Base-by-base conservation (phyloP, 2,329 filamentous ascomycete species). In the Aspergillus costaricaensis region DNA sequence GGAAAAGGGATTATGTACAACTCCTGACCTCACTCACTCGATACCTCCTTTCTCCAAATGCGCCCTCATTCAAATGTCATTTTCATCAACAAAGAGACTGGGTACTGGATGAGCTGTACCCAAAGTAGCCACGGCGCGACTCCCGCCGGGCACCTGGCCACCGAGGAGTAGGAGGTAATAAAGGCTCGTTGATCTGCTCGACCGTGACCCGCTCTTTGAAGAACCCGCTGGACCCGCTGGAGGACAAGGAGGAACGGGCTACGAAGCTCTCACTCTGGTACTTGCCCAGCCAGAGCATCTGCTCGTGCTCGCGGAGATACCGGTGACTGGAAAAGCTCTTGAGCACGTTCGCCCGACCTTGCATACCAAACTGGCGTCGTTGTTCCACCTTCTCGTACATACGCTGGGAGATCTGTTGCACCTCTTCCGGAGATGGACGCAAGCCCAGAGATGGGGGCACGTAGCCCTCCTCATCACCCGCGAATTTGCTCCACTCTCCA, bases 251-350 rank as follows among this genome's bases (percentile, higher is more conserved):
- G 7, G 55, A 58, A 8, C 61, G 55, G n/a, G 60, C 56, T 8
- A 65, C 51, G 17, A 61, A 65, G 43, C 62, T 65, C 17, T 55
- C 60, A 17, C 58, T 61, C 58, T 65, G 62, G 44, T 63, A 67
- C 61, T 77, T 77, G 41, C 74, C 75, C 30, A 78, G 70, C 82
- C 82, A 84, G 50, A 83, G 80, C 80, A 82, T 83, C 67, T 87
- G 85, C 67, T 86, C 85, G 68, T 86, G 85, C 69, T 86, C 84
- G 30, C 85, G 80, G 17, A 87, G 79, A 65, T 86, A 87, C 0
- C 84, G 78, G 44, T 85, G 82, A 2, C 83, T 83, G 44, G 81
- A 81, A 70, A 87, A 87, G 10, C 79, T 82, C 62, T 83, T 83
- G 58, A 85, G 81, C 5, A 87, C 85, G 44, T 86, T 85, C 39